Conservation (phyloP, 2,329 filamentous ascomycete genomes). For the Trichocomaceae sp. region DNA sequence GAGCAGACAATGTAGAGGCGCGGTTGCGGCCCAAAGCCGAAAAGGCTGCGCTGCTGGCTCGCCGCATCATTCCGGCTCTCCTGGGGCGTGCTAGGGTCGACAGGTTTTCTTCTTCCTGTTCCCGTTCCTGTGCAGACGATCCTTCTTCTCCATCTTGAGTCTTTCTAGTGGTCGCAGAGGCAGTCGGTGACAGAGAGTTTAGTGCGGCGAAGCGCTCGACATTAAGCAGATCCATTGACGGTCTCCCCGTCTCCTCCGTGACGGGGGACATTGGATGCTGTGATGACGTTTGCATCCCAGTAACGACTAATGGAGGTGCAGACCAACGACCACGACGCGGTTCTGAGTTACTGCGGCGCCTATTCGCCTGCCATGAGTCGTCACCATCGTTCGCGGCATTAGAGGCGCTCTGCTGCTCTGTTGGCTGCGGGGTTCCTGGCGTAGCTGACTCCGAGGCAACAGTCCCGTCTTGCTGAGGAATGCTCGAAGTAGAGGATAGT, state of each 20-base stretch:
- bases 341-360: constrained; percentile 38
- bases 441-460: not conserved
- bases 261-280: constrained; percentile 25
- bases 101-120: not conserved
- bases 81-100: not conserved
- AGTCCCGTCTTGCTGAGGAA: not conserved
- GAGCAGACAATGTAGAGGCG: constrained; percentile 25
- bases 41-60: constrained; percentile 27
- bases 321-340: constrained; percentile 32
- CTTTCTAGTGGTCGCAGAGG: not conserved
- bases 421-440: not conserved
- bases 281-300: constrained; percentile 18
- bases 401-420: not conserved
- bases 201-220: constrained; percentile 12
- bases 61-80: constrained; percentile 20
- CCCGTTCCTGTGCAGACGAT: not conserved
- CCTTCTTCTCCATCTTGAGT: not conserved
- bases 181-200: not conserved
- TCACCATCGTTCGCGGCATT: constrained; percentile 19
- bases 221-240: constrained; percentile 13
- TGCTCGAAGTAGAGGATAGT: constrained; percentile 11
- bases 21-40: constrained; percentile 29
- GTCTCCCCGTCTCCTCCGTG: constrained; percentile 26
- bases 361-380: constrained; percentile 23
- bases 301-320: constrained; percentile 18